Percentiles rank a stretch among this genome's conserved stretches.
phyloP scores from a whole-genome alignment of 257 asterid species.

The Penstemon davidsonii region DNA sequence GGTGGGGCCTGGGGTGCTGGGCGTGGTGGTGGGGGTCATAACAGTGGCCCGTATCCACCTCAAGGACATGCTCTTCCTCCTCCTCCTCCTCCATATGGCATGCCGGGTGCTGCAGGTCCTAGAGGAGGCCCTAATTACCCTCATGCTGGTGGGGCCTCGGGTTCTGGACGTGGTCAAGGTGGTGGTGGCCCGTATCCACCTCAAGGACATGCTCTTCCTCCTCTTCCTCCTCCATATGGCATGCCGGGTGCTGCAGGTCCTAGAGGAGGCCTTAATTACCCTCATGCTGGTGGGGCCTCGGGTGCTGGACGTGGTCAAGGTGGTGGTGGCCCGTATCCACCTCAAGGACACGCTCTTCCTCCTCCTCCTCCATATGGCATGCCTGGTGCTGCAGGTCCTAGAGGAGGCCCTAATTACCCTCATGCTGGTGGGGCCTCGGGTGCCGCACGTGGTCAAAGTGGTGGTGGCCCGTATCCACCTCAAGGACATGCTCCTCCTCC shows the following conservation, averaged over 20 bases:
- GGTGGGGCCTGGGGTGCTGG: constrained; percentile 27
- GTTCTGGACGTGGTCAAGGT: constrained; percentile 66
- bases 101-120: constrained; percentile 58
- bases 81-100: constrained; percentile 24
- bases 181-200: constrained; percentile 36
- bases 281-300: constrained; percentile 63
- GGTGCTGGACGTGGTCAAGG: constrained; percentile 66
- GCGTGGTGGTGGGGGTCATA: too few species aligned
- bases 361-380: constrained; percentile 28
- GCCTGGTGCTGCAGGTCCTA: constrained; percentile 58
- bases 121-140: constrained; percentile 79
- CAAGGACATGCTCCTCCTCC: constrained; percentile 59
- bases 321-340: constrained; percentile 29
- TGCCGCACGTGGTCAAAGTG: constrained; percentile 60
- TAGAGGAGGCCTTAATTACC: constrained; percentile 67
- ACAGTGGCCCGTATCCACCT: constrained; percentile 37
- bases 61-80: constrained; percentile 64
- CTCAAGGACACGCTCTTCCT: constrained; percentile 71
- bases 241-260: constrained; percentile 54
- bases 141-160: constrained; percentile 72
- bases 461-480: constrained; percentile 37
- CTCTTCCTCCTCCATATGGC: constrained; percentile 19
- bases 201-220: constrained; percentile 60
- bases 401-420: constrained; percentile 76
- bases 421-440: constrained; percentile 77